Conservation (phyloP, 108 stramenopile species). For the Cyclostephanos invisitatus region DNA sequence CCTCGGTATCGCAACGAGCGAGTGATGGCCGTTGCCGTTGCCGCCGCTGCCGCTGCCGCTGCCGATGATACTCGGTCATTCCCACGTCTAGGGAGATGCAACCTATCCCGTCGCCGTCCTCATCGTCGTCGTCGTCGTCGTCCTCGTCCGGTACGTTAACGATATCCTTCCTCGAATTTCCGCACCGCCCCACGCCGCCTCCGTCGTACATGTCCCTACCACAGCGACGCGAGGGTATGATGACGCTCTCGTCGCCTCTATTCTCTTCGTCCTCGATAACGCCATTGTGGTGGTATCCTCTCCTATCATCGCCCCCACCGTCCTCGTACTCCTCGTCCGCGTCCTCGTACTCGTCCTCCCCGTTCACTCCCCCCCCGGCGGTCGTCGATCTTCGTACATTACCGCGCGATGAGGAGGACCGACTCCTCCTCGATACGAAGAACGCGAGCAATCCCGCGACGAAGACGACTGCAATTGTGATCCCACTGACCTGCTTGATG, state of each 20-base stretch:
- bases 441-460: not conserved
- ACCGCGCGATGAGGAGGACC: not conserved
- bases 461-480: not conserved
- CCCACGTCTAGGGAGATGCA: too few species aligned
- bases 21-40: not conserved
- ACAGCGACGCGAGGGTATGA: not conserved
- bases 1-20: not conserved
- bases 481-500: not conserved
- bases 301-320: not conserved
- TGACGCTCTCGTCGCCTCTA: not conserved
- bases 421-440: too few species aligned
- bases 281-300: not conserved
- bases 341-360: not conserved
- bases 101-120: not conserved
- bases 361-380: not conserved
- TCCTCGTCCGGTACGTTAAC: not conserved
- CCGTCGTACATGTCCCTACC: not conserved
- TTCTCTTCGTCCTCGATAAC: not conserved
- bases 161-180: not conserved
- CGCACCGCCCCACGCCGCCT: not conserved
- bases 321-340: not conserved
- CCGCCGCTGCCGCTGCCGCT: not conserved
- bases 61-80: too few species aligned
- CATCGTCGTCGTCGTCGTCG: not conserved
- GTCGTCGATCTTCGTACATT: too few species aligned